phyloP scores from a whole-genome alignment of 163 green algal species.

The Volvox carteri region DNA sequence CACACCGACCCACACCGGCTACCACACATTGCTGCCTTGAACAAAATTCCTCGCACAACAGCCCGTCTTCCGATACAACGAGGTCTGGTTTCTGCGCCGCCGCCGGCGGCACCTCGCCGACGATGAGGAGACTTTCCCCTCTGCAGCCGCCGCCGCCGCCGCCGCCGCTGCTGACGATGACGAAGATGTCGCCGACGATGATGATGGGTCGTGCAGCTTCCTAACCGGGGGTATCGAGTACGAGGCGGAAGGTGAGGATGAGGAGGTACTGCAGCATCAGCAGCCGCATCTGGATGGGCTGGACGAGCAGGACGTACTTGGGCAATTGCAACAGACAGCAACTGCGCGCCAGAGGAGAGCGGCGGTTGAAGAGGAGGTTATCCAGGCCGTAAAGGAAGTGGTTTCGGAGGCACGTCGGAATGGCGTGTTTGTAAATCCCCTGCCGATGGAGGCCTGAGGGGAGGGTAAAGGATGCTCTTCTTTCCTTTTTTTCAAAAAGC shows the following conservation, averaged over 20 bases:
- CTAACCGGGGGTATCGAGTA: neutral
- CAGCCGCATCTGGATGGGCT: too few species aligned
- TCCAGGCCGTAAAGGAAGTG: neutral
- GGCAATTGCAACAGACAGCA: neutral
- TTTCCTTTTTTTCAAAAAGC: too few species aligned
- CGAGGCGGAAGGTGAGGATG: neutral
- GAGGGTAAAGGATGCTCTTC: too few species aligned
- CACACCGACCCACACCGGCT: too few species aligned
- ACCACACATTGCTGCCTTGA: too few species aligned
- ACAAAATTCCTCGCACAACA: neutral
- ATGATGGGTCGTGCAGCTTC: neutral
- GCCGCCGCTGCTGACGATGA: neutral
- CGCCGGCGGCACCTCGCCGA: neutral
- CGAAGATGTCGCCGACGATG: neutral
- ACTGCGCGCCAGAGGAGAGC: neutral
- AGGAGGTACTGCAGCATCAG: neutral
- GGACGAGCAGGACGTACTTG: too few species aligned
- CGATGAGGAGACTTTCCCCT: too few species aligned
- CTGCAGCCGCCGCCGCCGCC: neutral
- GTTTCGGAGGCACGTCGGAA: neutral
- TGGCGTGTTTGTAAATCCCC: neutral
- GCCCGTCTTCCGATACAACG: constrained; percentile 57
- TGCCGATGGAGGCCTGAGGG: neutral
- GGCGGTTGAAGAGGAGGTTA: neutral
- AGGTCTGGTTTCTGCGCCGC: constrained; percentile 48